phyloP scores from a whole-genome alignment of 805 yeast species.

The Scheffersomyces stipitis region DNA sequence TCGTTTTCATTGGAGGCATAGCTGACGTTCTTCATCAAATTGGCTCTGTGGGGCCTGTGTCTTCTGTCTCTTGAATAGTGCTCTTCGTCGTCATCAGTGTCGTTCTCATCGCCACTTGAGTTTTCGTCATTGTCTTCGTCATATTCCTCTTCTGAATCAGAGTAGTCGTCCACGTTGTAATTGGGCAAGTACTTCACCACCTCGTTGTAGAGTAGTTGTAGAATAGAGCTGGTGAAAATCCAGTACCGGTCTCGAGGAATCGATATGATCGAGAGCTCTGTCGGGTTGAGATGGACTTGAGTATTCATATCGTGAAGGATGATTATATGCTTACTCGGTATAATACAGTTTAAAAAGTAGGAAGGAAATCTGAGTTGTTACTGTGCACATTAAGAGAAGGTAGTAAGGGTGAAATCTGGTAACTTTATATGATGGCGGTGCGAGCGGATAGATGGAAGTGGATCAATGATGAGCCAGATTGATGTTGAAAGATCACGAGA shows the following conservation, averaged over 20 bases:
- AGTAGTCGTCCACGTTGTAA: conserved; percentile 10
- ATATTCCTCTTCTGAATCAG: conserved; percentile 7
- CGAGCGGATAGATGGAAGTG: too few relatives aligned
- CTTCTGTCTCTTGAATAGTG: conserved; percentile 2
- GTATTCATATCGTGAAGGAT: conserved; percentile 43
- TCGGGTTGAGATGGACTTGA: conserved; percentile 49
- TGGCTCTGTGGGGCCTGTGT: too few relatives aligned
- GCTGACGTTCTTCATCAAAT: too few relatives aligned
- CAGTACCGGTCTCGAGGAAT: conserved; percentile 53
- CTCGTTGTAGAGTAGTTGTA: conserved; percentile 44
- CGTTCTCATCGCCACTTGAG: conserved; percentile 15
- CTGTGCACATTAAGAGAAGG: too few relatives aligned
- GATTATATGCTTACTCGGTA: too few relatives aligned
- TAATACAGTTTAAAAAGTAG: too few relatives aligned
- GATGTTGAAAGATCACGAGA: too few relatives aligned
- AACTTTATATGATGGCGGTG: too few relatives aligned
- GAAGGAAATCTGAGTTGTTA: too few relatives aligned
- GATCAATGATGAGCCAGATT: too few relatives aligned
- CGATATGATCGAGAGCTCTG: conserved; percentile 49
- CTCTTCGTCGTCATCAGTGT: conserved; percentile 7
- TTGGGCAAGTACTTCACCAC: conserved; percentile 17
- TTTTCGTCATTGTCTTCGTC: conserved; percentile 13
- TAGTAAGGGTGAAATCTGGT: too few relatives aligned
- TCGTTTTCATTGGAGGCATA: too few relatives aligned
- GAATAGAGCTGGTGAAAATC: conserved; percentile 52